phyloP scores from a whole-genome alignment of 345 rosid genomes.

The Eucalyptus leucophloia region DNA sequence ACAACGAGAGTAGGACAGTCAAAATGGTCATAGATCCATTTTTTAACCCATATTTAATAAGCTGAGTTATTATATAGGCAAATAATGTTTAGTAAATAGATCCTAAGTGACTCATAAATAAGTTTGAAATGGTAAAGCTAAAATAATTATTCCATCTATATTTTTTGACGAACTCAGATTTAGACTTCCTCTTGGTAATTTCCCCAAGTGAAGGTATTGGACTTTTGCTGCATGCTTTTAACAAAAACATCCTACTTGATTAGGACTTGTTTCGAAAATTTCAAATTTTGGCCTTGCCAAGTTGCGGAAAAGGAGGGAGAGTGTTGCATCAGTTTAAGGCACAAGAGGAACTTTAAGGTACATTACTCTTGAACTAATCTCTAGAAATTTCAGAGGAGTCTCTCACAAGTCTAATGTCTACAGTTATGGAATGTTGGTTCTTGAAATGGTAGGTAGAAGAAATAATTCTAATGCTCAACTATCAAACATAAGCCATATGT shows the following conservation, averaged over 20 bases:
- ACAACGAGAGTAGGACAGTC: too few species aligned
- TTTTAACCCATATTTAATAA: too few species aligned
- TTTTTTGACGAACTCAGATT: too few species aligned
- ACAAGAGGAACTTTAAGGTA: slow-evolving; percentile 28
- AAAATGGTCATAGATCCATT: too few species aligned
- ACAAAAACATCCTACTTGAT: slow-evolving; percentile 23
- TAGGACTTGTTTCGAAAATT: slow-evolving; percentile 16
- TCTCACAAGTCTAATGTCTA: slow-evolving; percentile 33
- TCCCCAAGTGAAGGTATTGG: too few species aligned
- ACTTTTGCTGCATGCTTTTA: too few species aligned
- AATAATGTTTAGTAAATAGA: too few species aligned
- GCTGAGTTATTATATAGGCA: too few species aligned
- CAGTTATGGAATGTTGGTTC: slow-evolving; percentile 36
- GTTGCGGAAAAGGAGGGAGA: slow-evolving; percentile 14
- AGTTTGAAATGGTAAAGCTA: too few species aligned
- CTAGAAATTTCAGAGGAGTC: background rate
- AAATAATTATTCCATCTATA: too few species aligned
- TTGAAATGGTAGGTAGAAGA: slow-evolving; percentile 21
- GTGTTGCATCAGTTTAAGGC: slow-evolving; percentile 9
- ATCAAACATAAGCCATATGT: slow-evolving; percentile 3
- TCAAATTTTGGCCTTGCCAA: slow-evolving; percentile 46
- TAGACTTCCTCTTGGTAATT: background rate
- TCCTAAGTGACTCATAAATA: too few species aligned
- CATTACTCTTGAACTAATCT: slow-evolving; percentile 12
- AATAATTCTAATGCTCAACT: background rate